Evolutionary conservation across 495 filamentous ascomycete species (phyloP).

Genomic region (Neurospora sp.): DNA sequence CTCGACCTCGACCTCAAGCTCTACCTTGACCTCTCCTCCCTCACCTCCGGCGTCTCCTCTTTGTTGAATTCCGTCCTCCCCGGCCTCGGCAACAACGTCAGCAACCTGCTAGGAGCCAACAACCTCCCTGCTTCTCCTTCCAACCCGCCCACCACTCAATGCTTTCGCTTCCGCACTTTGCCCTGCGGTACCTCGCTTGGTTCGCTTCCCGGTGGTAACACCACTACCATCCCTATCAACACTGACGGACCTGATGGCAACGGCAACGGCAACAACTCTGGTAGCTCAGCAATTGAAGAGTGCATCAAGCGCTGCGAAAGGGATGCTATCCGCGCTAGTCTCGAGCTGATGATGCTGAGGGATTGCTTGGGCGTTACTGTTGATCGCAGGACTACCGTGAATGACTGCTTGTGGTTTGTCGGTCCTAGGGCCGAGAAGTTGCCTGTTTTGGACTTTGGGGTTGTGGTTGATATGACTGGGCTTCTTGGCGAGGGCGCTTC

Average conservation of each 20-base stretch:
- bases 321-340: background rate
- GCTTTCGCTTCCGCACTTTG: background rate
- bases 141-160: constrained; percentile 1
- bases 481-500: constrained; percentile 16
- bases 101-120: background rate
- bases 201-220: background rate
- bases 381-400: background rate
- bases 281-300: background rate
- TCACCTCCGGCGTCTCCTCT: background rate
- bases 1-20: constrained; percentile 5
- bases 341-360: background rate
- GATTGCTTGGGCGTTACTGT: constrained; percentile 10
- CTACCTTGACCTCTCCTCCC: constrained; percentile 6
- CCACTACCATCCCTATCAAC: constrained; percentile 1
- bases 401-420: constrained; percentile 11
- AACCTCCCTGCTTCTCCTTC: background rate
- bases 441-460: background rate
- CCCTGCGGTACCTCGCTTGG: constrained; percentile 4
- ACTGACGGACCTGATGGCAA: background rate
- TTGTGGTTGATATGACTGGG: background rate
- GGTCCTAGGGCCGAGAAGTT: background rate
- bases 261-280: background rate
- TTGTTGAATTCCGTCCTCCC: background rate
- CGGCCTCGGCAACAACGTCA: background rate
- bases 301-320: constrained; percentile 7